Evolutionary conservation across 306 rosid species (phyloP).

Genomic region (Prinsepia uniflora): DNA sequence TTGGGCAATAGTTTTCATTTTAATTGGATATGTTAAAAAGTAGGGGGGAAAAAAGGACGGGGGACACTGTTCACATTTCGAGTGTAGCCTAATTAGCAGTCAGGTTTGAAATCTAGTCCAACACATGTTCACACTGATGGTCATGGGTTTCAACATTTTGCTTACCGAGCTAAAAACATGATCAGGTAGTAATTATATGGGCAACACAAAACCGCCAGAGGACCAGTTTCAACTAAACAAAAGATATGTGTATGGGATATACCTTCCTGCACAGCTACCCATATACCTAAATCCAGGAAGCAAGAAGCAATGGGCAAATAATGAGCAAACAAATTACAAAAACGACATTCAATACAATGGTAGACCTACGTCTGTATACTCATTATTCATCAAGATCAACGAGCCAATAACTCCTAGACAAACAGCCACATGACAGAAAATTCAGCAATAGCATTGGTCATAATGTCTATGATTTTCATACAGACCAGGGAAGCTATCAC

Average conservation of each 20-base stretch:
- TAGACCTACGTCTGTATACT: not conserved
- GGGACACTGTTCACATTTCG: not conserved
- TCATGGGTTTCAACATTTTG: not conserved
- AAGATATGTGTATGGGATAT: not conserved
- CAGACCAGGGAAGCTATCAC: not conserved
- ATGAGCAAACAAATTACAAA: not conserved
- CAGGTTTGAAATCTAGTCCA: not conserved
- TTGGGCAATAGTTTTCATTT: not conserved
- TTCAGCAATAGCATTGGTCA: slow-evolving; percentile 3
- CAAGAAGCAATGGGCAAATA: not conserved
- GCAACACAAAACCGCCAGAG: not conserved
- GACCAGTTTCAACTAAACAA: not conserved
- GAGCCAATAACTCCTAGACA: not conserved
- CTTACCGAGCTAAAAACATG: not conserved
- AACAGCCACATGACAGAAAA: not conserved
- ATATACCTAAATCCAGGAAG: not conserved
- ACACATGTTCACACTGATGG: not conserved
- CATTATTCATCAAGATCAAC: slow-evolving; percentile 5
- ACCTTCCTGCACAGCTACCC: not conserved
- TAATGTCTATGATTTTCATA: not conserved
- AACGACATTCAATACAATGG: not conserved
- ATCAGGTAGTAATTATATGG: not conserved
- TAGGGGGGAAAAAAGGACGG: not conserved
- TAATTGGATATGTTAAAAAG: not conserved
- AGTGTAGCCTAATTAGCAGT: not conserved